phyloP scores from a whole-genome alignment of 2,329 filamentous ascomycete genomes.

The Nothopassalora personata region DNA sequence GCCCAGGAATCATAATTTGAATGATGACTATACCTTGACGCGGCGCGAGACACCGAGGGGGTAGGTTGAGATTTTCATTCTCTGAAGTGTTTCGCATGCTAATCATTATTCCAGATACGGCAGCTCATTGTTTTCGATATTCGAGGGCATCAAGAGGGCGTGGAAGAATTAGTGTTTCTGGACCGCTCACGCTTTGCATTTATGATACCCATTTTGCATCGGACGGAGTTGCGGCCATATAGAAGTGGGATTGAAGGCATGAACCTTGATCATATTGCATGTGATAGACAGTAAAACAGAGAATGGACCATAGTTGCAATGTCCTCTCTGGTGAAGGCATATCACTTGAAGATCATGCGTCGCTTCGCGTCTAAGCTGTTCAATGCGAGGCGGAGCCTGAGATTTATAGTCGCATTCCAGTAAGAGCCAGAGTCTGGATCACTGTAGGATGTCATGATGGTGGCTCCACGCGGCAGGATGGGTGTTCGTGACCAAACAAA shows the following conservation, averaged over 20 bases:
- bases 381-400: too few relatives aligned
- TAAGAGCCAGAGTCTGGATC: neutral
- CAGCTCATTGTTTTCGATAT: conserved; percentile 16
- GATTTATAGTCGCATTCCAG: too few relatives aligned
- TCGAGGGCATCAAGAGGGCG: conserved; percentile 12
- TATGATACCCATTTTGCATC: neutral
- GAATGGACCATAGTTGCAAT: too few relatives aligned
- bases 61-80: neutral
- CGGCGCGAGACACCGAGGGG: conserved; percentile 4
- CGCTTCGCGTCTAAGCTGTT: too few relatives aligned
- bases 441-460: too few relatives aligned
- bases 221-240: neutral
- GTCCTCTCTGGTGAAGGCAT: too few relatives aligned
- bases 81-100: neutral
- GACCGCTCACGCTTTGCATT: neutral
- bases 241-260: neutral
- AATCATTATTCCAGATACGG: conserved; percentile 9
- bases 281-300: too few relatives aligned
- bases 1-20: neutral
- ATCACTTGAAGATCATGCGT: too few relatives aligned
- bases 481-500: conserved; percentile 1
- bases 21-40: conserved; percentile 2
- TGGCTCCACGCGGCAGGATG: neutral
- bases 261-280: neutral
- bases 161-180: conserved; percentile 1